Base-by-base conservation (phyloP, 176 grass and related monocot species). In the Paspalum notatum region DNA sequence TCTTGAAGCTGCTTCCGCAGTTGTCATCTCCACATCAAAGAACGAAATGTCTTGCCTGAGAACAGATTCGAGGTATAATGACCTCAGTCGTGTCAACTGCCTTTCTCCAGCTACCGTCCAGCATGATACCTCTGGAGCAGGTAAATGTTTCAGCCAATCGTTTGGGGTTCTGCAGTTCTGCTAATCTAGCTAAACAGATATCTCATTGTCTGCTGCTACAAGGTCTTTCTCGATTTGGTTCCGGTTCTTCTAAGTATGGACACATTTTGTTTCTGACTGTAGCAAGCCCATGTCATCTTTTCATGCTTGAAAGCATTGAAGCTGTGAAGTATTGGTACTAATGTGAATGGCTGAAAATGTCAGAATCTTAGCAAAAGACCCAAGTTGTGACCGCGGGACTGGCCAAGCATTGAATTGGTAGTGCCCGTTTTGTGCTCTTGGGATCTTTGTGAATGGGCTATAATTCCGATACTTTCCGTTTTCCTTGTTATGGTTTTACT, bases 21-120 rank as follows among this genome's bases (percentile, higher is more conserved):
- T 91, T 43, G 85, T 91, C 77, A 88, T 91, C 78, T 91, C 89
- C 67, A 74, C 74, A 5, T 91, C 89, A 44, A 91, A 91, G 85
- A 88, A 91, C 15, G 82, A 68, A 74, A 91, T 68, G 38, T 91
- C 89, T 49, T 91, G 89, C 24, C 54, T 68, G 5, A 91, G 60
- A 46, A 91, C 40, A 45, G 89, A 50, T 68, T 88, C 61, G 5
- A 88, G 82, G 82, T 91, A 91, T 8, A 88, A 59, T 20, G 70
- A 85, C 26, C 89, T 77, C 15, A 87, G 68, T 5, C 89, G 78
- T 20, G 82, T 25, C 5, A 82, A 87, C 72, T 91, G 89, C 79
- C 89, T 88, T 82, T 91, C 89, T 63, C 89, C 89, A 42, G 77
- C 74, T 18, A 88, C 71, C 32, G 86, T 88, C 89, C 89, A 91